A percentile compares a stretch with the other conserved stretches of the same genome.
Evolutionary conservation across 768 basidiomycete genomes (phyloP).

Genomic region (Boletus edulis): DNA sequence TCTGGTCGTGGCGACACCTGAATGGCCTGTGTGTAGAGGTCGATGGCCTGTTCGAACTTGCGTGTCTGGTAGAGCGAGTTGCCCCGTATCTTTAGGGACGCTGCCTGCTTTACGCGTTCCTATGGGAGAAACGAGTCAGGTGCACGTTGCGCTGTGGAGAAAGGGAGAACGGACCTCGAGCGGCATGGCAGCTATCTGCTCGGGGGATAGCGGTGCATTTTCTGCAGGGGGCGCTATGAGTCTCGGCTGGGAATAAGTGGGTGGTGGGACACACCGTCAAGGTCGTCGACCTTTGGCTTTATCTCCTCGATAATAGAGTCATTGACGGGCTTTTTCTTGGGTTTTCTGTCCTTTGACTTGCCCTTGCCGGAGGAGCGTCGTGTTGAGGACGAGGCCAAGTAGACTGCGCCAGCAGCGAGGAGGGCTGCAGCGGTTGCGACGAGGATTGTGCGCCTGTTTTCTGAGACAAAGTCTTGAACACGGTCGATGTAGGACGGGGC

Average conservation of each 20-base stretch:
- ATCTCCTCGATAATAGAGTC: conserved; percentile 83
- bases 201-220: conserved; percentile 44
- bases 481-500: conserved; percentile 51
- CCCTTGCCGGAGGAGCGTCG: conserved; percentile 38
- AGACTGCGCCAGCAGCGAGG: conserved; percentile 69
- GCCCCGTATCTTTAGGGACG: conserved; percentile 65
- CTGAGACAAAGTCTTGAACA: conserved; percentile 64
- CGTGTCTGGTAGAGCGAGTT: conserved; percentile 67
- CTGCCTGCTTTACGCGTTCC: conserved; percentile 66
- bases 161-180: conserved; percentile 45
- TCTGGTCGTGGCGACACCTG: conserved; percentile 73
- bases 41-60: conserved; percentile 57
- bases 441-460: conserved; percentile 75
- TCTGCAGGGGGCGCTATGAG: conserved; percentile 28
- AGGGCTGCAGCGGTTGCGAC: conserved; percentile 71
- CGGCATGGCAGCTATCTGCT: conserved; percentile 57
- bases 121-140: conserved; percentile 27
- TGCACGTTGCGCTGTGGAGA: not conserved
- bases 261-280: conserved; percentile 28
- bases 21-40: conserved; percentile 74
- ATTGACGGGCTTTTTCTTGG: conserved; percentile 55
- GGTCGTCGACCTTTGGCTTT: conserved; percentile 42
- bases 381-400: conserved; percentile 54
- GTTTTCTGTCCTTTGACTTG: conserved; percentile 45
- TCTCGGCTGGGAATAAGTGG: not conserved